Percentiles rank a stretch among this genome's conserved stretches.
These are phyloP conservation scores for Penicillium sp. DNA, from an alignment of 2,329 filamentous ascomycete species.

Conservation along the genomic window DNA sequence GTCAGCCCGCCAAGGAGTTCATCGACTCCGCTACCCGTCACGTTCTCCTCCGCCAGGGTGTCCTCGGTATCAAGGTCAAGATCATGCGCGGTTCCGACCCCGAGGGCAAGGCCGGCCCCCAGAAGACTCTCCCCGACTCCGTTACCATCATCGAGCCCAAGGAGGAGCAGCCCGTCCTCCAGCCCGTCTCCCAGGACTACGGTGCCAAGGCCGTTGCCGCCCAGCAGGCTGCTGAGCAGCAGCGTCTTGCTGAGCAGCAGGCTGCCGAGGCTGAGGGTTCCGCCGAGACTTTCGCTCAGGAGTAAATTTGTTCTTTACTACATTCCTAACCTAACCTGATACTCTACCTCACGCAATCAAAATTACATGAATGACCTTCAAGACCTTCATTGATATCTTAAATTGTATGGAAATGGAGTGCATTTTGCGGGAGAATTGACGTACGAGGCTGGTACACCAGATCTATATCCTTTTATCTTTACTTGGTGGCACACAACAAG, in stretches of 20 bases:
- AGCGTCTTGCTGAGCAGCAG: constrained; percentile 61
- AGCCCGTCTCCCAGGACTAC: constrained; percentile 98
- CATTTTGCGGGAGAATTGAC: too few relatives aligned
- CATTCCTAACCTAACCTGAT: constrained; percentile 36
- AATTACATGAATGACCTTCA: constrained; percentile 35
- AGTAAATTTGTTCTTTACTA: constrained; percentile 41
- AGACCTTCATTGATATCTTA: constrained; percentile 7
- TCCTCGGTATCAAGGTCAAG: constrained; percentile 99
- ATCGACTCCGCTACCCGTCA: constrained; percentile 98
- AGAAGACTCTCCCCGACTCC: constrained; percentile 96
- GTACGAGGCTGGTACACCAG: too few relatives aligned
- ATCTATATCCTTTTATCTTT: too few relatives aligned
- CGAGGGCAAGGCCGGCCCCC: constrained; percentile 96
- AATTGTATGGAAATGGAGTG: background rate
- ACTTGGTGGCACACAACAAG: too few relatives aligned
- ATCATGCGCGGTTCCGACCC: constrained; percentile 99
- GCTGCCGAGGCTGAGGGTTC: constrained; percentile 50
- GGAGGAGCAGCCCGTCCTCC: constrained; percentile 94
- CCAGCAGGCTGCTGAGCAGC: constrained; percentile 56
- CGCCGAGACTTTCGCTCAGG: constrained; percentile 48
- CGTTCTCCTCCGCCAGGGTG: constrained; percentile 99
- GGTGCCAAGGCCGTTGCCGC: constrained; percentile 82
- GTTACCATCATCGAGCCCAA: constrained; percentile 99
- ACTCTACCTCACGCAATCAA: constrained; percentile 41
- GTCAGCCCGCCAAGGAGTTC: constrained; percentile 99